Conservation (phyloP, 129 eudicot species). For the Solidago caesia region DNA sequence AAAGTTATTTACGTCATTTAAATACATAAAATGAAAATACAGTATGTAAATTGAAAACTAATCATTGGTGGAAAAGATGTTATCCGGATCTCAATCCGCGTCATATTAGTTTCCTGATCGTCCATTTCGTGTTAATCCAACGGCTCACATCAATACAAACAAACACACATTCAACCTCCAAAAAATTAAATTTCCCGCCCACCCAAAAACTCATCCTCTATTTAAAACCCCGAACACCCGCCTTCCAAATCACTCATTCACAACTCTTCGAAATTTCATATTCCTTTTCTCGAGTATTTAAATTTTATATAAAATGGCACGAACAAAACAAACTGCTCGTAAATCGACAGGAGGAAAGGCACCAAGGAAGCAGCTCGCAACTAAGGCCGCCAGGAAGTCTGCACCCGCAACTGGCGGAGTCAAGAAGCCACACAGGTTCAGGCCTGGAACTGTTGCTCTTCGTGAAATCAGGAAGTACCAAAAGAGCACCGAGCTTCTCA, state of each 20-base stretch:
- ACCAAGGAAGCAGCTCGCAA: neutral
- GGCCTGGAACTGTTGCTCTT: constrained; percentile 44
- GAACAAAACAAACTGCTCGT: constrained; percentile 47
- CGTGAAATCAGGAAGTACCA: constrained; percentile 52
- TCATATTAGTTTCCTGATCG: neutral
- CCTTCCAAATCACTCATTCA: neutral
- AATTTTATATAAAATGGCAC: constrained; percentile 29
- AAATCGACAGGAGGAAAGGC: constrained; percentile 46
- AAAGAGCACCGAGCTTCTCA: constrained; percentile 42
- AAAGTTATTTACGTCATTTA: too few relatives aligned
- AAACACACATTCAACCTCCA: neutral
- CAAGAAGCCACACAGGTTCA: constrained; percentile 54
- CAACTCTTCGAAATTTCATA: too few relatives aligned
- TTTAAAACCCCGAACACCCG: neutral
- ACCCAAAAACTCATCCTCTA: neutral
- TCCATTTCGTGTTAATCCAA: constrained; percentile 21
- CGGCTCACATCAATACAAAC: neutral
- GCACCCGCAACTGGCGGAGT: constrained; percentile 54
- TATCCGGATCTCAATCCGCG: constrained; percentile 27
- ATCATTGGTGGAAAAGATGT: neutral
- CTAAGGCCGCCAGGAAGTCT: neutral
- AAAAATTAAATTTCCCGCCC: constrained; percentile 26
- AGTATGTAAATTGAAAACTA: neutral
- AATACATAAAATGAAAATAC: too few relatives aligned
- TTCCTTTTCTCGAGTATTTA: too few relatives aligned